phyloP scores from a whole-genome alignment of 352 stramenopile genomes.

The Pythium biforme region DNA sequence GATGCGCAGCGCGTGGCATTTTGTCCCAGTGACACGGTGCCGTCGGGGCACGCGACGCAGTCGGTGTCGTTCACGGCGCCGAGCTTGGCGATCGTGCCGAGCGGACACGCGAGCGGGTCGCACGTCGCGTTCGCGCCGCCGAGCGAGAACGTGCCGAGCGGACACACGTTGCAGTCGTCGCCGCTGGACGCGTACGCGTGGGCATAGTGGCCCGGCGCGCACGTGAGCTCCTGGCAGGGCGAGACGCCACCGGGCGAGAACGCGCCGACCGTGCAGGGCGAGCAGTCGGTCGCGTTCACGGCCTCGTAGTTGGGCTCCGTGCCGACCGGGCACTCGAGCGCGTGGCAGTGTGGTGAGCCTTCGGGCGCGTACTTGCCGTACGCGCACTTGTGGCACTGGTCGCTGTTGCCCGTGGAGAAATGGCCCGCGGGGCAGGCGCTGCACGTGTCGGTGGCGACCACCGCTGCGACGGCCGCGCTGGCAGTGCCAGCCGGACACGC shows the following conservation, averaged over 20 bases:
- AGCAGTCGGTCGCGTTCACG: slow-evolving; percentile 40
- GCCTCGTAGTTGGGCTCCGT: slow-evolving; percentile 29
- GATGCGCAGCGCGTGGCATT: slow-evolving; percentile 22
- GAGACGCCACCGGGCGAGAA: slow-evolving; percentile 33
- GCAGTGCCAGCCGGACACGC: slow-evolving; percentile 28
- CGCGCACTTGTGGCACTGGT: slow-evolving; percentile 40
- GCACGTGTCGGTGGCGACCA: slow-evolving; percentile 22
- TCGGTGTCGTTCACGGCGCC: slow-evolving; percentile 31
- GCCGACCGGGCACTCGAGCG: slow-evolving; percentile 33
- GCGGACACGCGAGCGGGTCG: slow-evolving; percentile 24
- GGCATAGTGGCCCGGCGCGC: slow-evolving; percentile 29
- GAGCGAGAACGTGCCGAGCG: slow-evolving; percentile 34
- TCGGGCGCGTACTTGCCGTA: slow-evolving; percentile 31
- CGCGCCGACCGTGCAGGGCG: slow-evolving; percentile 31
- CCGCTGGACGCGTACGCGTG: slow-evolving; percentile 26
- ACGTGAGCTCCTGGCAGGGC: slow-evolving; percentile 29
- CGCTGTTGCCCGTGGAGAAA: slow-evolving; percentile 33
- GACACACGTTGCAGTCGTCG: slow-evolving; percentile 38
- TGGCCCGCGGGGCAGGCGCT: slow-evolving; percentile 25
- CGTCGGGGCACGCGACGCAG: slow-evolving; percentile 31
- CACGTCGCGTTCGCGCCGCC: slow-evolving; percentile 33
- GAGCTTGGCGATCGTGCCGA: slow-evolving; percentile 31
- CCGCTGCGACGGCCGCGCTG: slow-evolving; percentile 19
- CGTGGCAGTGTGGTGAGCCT: slow-evolving; percentile 28
- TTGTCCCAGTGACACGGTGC: slow-evolving; percentile 34